A percentile compares a stretch with the other conserved stretches of the same genome.
phyloP scores from a whole-genome alignment of 768 basidiomycete genomes.

The Tricholomella constricta region DNA sequence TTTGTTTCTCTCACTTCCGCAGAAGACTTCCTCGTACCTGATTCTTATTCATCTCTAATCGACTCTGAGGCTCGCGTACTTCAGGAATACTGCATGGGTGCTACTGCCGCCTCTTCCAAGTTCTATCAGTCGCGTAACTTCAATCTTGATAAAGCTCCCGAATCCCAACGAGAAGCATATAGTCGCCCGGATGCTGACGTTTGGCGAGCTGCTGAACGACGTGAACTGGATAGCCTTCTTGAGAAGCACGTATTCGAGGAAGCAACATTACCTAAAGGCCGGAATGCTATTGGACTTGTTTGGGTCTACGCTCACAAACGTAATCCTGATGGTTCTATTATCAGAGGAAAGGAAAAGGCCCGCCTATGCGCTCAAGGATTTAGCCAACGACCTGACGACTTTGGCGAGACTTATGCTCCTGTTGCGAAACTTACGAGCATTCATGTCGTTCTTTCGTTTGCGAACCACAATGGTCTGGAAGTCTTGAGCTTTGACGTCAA shows the following conservation, averaged over 20 bases:
- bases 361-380: too few species aligned
- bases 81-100: background rate
- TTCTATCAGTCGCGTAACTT: background rate
- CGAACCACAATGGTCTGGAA: background rate
- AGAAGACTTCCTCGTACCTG: background rate
- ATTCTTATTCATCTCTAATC: background rate
- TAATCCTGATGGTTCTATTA: too few species aligned
- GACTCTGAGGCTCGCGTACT: background rate
- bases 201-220: background rate
- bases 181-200: too few species aligned
- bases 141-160: background rate
- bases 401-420: background rate
- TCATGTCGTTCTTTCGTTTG: background rate
- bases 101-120: background rate
- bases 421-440: background rate
- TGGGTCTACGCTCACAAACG: too few species aligned
- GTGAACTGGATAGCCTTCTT: background rate
- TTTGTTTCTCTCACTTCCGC: background rate
- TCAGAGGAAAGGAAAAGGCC: too few species aligned
- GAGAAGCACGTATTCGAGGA: background rate
- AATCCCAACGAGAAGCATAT: too few species aligned
- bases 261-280: background rate
- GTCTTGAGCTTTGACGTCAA: background rate
- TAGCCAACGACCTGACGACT: too few species aligned
- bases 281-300: too few species aligned